Evolutionary conservation across 2,329 filamentous ascomycete species (phyloP), one percentile per base, ranked within the genome.

Genomic region (Arthrobotrys entomopaga): DNA sequence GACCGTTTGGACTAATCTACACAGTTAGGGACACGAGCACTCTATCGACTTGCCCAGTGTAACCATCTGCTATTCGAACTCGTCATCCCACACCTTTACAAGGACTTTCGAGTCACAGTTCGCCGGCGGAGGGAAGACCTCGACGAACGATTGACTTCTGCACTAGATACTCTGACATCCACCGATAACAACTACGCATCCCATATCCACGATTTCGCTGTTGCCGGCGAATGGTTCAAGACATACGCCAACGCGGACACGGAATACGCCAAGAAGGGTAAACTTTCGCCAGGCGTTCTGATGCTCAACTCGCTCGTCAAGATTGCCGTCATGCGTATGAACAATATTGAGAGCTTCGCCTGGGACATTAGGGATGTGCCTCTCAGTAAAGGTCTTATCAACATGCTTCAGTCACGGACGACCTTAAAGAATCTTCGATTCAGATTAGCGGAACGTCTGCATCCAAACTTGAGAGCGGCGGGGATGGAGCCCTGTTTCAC

Each of bases 241-340:
- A 65, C 71, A 15, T 75, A 75, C 24, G 65, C 71, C 19, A 69
- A 50, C 20, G 71, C 71, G 19, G 71, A 75, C 40, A 29, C 61
- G 5, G 71, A 75, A 34, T 75, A 75, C 24, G 71, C 71, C 22
- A 75, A 75, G 22, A 75, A 75, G 59, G 71, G 71, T 16, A 75
- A 75, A 46, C 65, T 75, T 6, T 69, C 71, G 7, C 71, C 71
- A 2, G 71, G 71, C n/a, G 71, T 75, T 46, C 71, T 75, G 16
- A 75, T 75, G 71, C 54, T 75, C 6, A 75, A 75, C 22, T 75
- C 71, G 8, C 71, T 75, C n/a, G 71, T 75, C 38, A 75, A 75
- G 48, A 75, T 75, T 42, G 71, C 71, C 1, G 64, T 75, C 2
- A 69, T 75, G 71, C 64, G 65, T 11, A 75, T 75, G 71, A 69